phyloP scores from a whole-genome alignment of 2,329 filamentous ascomycete genomes.

The Cladosporium phlei region DNA sequence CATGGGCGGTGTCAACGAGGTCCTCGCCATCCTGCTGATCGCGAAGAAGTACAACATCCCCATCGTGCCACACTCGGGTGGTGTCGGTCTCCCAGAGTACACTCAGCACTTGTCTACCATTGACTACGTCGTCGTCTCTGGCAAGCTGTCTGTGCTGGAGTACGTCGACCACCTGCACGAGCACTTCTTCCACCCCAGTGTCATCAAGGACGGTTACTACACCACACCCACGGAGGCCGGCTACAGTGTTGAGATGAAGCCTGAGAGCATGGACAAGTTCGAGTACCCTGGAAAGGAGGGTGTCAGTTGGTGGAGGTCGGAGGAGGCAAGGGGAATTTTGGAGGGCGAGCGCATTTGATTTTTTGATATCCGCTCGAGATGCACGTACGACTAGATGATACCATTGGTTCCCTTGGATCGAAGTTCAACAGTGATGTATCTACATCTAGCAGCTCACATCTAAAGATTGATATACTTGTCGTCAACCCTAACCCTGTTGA shows the following conservation, averaged over 20 bases:
- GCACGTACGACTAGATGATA: too few relatives aligned
- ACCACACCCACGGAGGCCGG: constrained; percentile 77
- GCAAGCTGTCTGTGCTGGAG: constrained; percentile 71
- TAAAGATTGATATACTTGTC: too few relatives aligned
- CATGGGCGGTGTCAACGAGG: constrained; percentile 85
- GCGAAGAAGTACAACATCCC: constrained; percentile 75
- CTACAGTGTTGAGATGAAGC: constrained; percentile 92
- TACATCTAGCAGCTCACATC: too few relatives aligned
- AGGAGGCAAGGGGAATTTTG: constrained; percentile 71
- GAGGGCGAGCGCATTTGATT: constrained; percentile 43
- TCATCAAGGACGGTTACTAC: constrained; percentile 81
- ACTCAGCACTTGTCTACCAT: constrained; percentile 90
- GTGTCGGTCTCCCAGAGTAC: constrained; percentile 87
- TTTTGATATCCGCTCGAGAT: too few relatives aligned
- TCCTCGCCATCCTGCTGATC: constrained; percentile 82
- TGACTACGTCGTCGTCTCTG: constrained; percentile 82
- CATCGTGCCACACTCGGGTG: constrained; percentile 83
- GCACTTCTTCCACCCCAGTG: constrained; percentile 78
- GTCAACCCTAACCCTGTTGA: too few relatives aligned
- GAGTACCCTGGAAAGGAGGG: constrained; percentile 71
- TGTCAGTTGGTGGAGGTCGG: constrained; percentile 80
- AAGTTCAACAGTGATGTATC: too few relatives aligned
- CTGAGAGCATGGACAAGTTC: constrained; percentile 75
- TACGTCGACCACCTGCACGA: constrained; percentile 93
- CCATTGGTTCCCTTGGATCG: too few relatives aligned